These are phyloP conservation scores for Lecanicillium sp. DNA, from an alignment of 2,329 filamentous ascomycete species.

Conservation along the genomic window DNA sequence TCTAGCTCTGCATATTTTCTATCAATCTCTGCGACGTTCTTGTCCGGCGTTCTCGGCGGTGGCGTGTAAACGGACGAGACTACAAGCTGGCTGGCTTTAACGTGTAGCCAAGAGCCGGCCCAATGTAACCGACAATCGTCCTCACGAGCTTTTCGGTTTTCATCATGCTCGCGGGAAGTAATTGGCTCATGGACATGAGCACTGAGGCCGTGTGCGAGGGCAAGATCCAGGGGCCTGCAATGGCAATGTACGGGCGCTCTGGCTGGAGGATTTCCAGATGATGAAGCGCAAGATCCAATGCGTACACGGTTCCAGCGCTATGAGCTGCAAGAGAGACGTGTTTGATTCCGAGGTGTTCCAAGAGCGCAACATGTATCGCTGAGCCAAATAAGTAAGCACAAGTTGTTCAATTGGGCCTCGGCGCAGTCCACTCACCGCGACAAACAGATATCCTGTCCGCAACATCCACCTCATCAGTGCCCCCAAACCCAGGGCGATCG, in stretches of 20 bases:
- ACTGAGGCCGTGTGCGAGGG: constrained; percentile 16
- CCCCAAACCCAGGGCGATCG: constrained; percentile 28
- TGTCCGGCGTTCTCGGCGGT: too few species aligned
- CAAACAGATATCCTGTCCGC: constrained; percentile 17
- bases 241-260: constrained; percentile 16
- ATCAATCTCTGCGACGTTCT: too few species aligned
- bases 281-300: constrained; percentile 21
- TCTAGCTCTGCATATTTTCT: too few species aligned
- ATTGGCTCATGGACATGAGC: constrained; percentile 13
- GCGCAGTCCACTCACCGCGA: constrained; percentile 14
- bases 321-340: constrained; percentile 21
- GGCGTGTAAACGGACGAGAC: too few species aligned
- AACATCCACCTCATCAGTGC: constrained; percentile 18
- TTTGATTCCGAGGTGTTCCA: constrained; percentile 22
- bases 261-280: constrained; percentile 19
- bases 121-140: too few species aligned
- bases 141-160: constrained; percentile 13
- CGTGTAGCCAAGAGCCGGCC: too few species aligned
- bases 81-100: too few species aligned
- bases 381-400: constrained; percentile 10
- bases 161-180: constrained; percentile 15
- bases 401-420: background rate
- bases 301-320: constrained; percentile 22
- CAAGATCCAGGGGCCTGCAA: constrained; percentile 22
- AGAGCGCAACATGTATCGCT: constrained; percentile 20